phyloP scores from a whole-genome alignment of 192 early-diverging fungal genomes.

The Tieghemiomyces parasiticus region DNA sequence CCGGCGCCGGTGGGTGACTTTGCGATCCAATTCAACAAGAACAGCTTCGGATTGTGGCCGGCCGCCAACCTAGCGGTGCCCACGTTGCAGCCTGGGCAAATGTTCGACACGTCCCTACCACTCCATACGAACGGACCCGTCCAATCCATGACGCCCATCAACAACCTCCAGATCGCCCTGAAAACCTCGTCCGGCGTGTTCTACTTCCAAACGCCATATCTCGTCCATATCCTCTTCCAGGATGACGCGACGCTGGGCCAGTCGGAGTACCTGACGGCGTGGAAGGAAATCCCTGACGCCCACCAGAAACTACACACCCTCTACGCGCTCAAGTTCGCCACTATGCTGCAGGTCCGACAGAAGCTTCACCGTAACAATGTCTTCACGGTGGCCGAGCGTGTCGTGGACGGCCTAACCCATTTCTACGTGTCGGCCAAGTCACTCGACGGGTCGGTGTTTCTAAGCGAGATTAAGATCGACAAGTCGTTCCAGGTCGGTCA shows the following conservation, averaged over 20 bases:
- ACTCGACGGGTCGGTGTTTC: conserved; percentile 37
- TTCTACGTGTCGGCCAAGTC: conserved; percentile 44
- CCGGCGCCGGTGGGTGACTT: conserved; percentile 35
- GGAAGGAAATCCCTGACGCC: conserved; percentile 28
- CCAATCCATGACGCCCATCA: conserved; percentile 32
- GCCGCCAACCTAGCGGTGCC: conserved; percentile 25
- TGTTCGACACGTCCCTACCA: conserved; percentile 27
- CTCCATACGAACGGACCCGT: conserved; percentile 34
- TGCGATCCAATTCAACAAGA: conserved; percentile 72
- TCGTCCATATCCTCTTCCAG: conserved; percentile 39
- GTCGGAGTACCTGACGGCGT: conserved; percentile 32
- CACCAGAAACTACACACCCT: conserved; percentile 17
- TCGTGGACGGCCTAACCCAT: conserved; percentile 33
- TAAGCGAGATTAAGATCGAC: conserved; percentile 47
- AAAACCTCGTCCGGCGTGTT: conserved; percentile 48
- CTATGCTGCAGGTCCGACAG: conserved; percentile 31
- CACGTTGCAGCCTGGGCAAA: conserved; percentile 24
- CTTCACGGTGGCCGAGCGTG: conserved; percentile 47
- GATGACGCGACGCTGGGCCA: conserved; percentile 31
- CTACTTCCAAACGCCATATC: conserved; percentile 52
- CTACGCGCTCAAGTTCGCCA: conserved; percentile 19
- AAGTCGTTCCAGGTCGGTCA: conserved; percentile 21
- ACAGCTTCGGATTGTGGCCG: conserved; percentile 48
- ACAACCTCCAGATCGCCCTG: conserved; percentile 52
- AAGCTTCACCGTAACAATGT: conserved; percentile 41